Base-by-base conservation (phyloP, 2,329 filamentous ascomycete genomes). In the Pseudopithomyces chartarum region DNA sequence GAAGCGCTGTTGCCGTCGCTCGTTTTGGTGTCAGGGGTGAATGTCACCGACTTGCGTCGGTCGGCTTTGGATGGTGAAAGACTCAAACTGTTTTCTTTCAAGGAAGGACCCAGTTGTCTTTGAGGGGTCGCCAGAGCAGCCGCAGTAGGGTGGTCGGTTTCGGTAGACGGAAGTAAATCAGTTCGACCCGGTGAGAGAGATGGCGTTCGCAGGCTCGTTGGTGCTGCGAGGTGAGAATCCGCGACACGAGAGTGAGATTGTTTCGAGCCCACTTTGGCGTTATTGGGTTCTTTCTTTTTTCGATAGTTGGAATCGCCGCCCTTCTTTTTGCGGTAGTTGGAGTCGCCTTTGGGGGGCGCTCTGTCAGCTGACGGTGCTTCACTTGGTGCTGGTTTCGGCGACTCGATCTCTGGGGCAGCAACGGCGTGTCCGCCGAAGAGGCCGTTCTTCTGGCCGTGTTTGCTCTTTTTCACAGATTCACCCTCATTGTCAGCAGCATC, bases 11-110 rank as follows among this genome's bases (percentile, higher is more conserved):
- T 80, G 19, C 82, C 84, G 70, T 88, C 85, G 44, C 81, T 73
- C 6, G 73, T 76, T 68, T 89, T 88, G 2, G 85, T 87, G 49
- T 87, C 86, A 7, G 84, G 79, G 1, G 86, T 84, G 68, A 90
- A 90, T 1, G 85, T 83, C 8, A 90, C 87, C 3, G 84, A 86
- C 69, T 89, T 88, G 59, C 77, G 78, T 38, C 68, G 68, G 36
- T 68, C 67, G 10, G 40, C 45, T 33, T 52, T 52, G 32, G 49
- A 49, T 20, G 72, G 69, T 48, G 70, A 69, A 26, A 48, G 52
- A 26, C 59, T 65, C 20, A 64, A 64, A 38, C 51, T 57, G 20
- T 50, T 58, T 23, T 48, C 50, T 13, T 56, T 54, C 23, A 26
- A 52, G 61, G 49, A 40, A 20, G 20, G 8, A n/a, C 22, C 19